phyloP scores from a whole-genome alignment of 805 yeast species.

The Schwanniomyces yamadae region DNA sequence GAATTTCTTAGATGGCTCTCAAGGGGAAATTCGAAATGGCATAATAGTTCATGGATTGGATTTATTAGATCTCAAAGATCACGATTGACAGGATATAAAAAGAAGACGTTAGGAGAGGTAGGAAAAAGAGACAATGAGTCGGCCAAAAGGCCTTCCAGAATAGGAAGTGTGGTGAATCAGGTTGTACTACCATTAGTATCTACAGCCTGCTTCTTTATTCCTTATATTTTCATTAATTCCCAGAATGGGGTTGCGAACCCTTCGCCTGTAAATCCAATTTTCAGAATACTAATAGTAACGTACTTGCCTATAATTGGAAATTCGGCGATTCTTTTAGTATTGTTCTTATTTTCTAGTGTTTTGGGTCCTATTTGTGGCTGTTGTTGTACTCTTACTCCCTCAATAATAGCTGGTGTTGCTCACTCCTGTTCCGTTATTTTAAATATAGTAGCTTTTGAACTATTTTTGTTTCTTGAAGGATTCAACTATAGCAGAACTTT shows the following conservation, averaged over 20 bases:
- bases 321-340: slow-evolving; percentile 24
- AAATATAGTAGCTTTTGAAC: slow-evolving; percentile 34
- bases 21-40: slow-evolving; percentile 70
- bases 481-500: slow-evolving; percentile 40
- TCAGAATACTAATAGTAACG: slow-evolving; percentile 58
- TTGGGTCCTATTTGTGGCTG: slow-evolving; percentile 35
- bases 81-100: slow-evolving; percentile 24
- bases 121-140: slow-evolving; percentile 1
- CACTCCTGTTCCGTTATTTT: slow-evolving; percentile 35
- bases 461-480: slow-evolving; percentile 40
- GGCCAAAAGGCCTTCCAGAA: slow-evolving; percentile 11
- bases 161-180: slow-evolving; percentile 16
- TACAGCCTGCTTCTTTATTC: slow-evolving; percentile 42
- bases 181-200: slow-evolving; percentile 17
- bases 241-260: slow-evolving; percentile 69
- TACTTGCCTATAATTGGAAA: slow-evolving; percentile 49
- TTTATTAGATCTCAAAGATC: slow-evolving; percentile 40
- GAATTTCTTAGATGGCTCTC: slow-evolving; percentile 69
- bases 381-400: slow-evolving; percentile 33
- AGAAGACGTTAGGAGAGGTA: background rate
- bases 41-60: slow-evolving; percentile 76
- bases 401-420: slow-evolving; percentile 39
- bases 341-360: slow-evolving; percentile 36
- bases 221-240: slow-evolving; percentile 79
- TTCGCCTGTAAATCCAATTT: slow-evolving; percentile 46